Base-by-base conservation (phyloP, 805 yeast genomes). In the Spathaspora hagerdaliae region DNA sequence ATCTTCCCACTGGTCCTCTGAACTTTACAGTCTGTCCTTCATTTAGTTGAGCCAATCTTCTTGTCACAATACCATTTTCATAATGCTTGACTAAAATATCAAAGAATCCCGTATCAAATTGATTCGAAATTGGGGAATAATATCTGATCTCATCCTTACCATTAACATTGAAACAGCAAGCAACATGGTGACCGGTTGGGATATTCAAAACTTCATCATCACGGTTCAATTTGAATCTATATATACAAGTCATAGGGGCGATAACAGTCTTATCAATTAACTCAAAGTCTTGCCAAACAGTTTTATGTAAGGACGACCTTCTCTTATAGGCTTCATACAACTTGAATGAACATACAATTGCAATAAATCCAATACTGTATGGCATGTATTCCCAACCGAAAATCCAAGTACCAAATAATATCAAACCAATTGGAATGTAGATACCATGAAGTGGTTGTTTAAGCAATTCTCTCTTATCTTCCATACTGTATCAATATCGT, bases 1-100 rank as follows among this genome's bases (percentile, higher is more conserved):
- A 79, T 60, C 83, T 75, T 12, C 95, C 94, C 41, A 85, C 85
- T 13, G 94, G 90, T 1, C 96, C 96, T 61, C 81, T 79, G 57
- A 87, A 85, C 50, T 78, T 77, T 14, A 85, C 86, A 15, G 76
- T 72, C 60, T 81, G 81, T 32, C 90, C 92, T 38, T 79, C 79
- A 43, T 65, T 69, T 55, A 87, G 71, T 50, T 72, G 58, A 5
- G 92, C 92, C 64, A 87, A 79, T 51, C 75, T 67, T 55, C 73
- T 81, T 6, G 91, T 83, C 7, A 87, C 87, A 45, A 63, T 73
- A 33, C 96, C 96, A 34, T 81, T 78, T 34, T 79, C 73, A 60
- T 87, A 86, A 2, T 90, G 84, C 64, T 87, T 87, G 35, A 87
- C 86, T 59, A 87, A 67, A 41, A 87, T 73, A 59, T 87, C 95